phyloP scores from a whole-genome alignment of 2,329 filamentous ascomycete species.

The Aureobasidium musti region DNA sequence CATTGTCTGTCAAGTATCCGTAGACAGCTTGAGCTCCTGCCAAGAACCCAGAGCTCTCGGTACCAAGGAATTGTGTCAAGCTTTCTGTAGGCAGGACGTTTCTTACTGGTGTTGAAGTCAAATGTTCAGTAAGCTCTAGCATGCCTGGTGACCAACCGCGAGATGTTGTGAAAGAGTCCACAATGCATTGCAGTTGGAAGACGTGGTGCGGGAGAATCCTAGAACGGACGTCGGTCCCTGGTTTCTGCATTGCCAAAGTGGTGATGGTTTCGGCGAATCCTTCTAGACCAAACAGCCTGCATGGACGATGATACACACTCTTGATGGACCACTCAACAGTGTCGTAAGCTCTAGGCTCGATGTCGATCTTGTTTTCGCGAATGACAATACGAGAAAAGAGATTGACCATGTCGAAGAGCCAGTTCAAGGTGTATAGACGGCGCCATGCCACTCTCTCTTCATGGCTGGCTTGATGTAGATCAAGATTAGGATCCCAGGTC shows the following conservation, averaged over 20 bases:
- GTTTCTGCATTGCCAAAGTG: not conserved
- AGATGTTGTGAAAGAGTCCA: not conserved
- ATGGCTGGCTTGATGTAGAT: not conserved
- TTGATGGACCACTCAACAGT: not conserved
- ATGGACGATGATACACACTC: not conserved
- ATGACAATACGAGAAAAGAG: not conserved
- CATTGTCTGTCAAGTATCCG: no score
- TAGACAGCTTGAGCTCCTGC: no score
- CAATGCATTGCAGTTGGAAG: not conserved
- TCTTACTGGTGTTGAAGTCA: not conserved
- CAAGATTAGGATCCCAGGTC: not conserved
- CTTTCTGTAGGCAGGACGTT: not conserved
- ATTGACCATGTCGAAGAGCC: slow-evolving; percentile 10
- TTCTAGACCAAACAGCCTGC: not conserved
- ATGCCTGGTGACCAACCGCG: not conserved
- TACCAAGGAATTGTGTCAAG: not conserved
- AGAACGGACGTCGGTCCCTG: not conserved
- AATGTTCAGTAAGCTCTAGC: not conserved
- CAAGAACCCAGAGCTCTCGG: not conserved
- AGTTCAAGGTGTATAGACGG: not conserved
- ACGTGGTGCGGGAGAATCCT: not conserved
- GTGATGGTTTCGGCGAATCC: not conserved
- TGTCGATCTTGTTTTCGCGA: not conserved
- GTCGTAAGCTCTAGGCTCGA: no score
- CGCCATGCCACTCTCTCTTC: not conserved